These are phyloP conservation scores for Pseudocercospora macadamiae DNA, from an alignment of 2,329 filamentous ascomycete genomes.

Conservation along the genomic window DNA sequence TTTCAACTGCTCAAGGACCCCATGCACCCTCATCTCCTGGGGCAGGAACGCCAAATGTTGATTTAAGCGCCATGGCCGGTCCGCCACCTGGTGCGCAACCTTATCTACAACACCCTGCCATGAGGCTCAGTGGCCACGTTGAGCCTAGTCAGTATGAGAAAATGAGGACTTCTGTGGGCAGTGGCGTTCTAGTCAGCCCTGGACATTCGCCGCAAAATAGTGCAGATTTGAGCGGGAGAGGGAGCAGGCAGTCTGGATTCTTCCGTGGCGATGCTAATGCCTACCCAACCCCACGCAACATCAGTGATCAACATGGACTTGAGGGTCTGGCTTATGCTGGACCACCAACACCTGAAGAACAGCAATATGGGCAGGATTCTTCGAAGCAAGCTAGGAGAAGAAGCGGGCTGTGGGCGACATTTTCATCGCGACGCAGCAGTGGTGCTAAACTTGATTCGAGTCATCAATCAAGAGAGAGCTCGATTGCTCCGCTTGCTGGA, in stretches of 20 bases:
- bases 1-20: slow-evolving; percentile 12
- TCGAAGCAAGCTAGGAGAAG: background rate
- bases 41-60: slow-evolving; percentile 13
- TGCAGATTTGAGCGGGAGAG: slow-evolving; percentile 11
- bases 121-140: slow-evolving; percentile 22
- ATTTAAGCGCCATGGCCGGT: slow-evolving; percentile 29
- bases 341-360: slow-evolving; percentile 9
- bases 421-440: slow-evolving; percentile 5
- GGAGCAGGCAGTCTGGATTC: slow-evolving; percentile 26
- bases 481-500: background rate
- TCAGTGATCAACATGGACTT: slow-evolving; percentile 26
- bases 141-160: slow-evolving; percentile 31
- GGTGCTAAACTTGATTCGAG: background rate
- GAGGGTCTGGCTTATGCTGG: slow-evolving; percentile 18
- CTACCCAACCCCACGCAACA: slow-evolving; percentile 1
- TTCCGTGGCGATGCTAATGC: slow-evolving; percentile 21
- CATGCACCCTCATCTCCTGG: background rate
- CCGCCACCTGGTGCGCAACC: slow-evolving; percentile 29
- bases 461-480: slow-evolving; percentile 3
- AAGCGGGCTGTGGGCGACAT: slow-evolving; percentile 5
- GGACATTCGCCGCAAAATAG: slow-evolving; percentile 9
- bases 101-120: slow-evolving; percentile 31
- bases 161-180: slow-evolving; percentile 22
- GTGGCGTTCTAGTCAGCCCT: slow-evolving; percentile 9
- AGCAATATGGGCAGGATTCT: slow-evolving; percentile 16